Evolutionary conservation across 129 eudicot genomes (phyloP), one percentile per base, ranked within the genome.

Genomic region (Saussurea involucrata): DNA sequence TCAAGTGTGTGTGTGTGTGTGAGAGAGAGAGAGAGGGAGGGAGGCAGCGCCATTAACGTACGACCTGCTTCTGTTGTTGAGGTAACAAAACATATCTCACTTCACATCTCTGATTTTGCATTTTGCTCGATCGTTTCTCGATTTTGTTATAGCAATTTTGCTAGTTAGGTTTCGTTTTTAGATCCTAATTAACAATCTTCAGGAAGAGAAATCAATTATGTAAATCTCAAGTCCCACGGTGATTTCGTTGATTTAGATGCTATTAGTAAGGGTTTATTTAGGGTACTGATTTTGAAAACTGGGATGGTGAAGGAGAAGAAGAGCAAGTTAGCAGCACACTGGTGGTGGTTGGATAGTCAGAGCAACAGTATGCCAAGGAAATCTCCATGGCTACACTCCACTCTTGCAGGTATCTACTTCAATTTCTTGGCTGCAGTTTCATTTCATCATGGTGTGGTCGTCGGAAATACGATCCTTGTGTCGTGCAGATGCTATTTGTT

Each of bases 321-420:
- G 88, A 86, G 86, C 72, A 87, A 75, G 87, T 71, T 63, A 24
- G 68, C 96, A 72, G 78, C 93, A 67, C 85, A 88, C 34, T 86
- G 94, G 90, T 95, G 99, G 99, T 95, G 96, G 99, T 87, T 95
- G 61, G 96, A 92, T 60, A 88, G 88, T 76, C 92, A 87, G 77
- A 91, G 63, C 83, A 80, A 80, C 75, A 65, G 37, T 37, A 75
- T 57, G 17, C 71, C 90, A 6, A 89, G 83, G 69, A 84, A 86
- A 27, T 89, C 99, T 0, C 87, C 96, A 32, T 95, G 99, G 99
- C 90, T 95, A 67, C 89, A 95, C 61, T 85, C 96, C 55, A 85
- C 95, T 66, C 91, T 92, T 76, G 61, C 96, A 66, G 99, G 3
- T 66, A 28, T 64, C 72, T 74, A 4, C n/a, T 63, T 27, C 31